These are phyloP conservation scores for Talaromyces proteolyticus DNA, from an alignment of 495 filamentous ascomycete species.

Conservation along the genomic window DNA sequence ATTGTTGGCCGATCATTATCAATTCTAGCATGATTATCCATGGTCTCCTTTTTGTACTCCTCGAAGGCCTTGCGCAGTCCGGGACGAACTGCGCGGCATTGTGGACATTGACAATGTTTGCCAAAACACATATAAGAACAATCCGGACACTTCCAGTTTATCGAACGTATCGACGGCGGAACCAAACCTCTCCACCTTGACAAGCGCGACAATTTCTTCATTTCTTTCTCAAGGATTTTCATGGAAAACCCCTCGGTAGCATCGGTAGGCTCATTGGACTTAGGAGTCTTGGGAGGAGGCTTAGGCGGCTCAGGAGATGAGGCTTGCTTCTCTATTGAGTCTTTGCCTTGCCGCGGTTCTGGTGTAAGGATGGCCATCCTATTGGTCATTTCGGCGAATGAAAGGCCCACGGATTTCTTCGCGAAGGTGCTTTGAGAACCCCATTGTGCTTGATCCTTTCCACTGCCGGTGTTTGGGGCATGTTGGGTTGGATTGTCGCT, in stretches of 20 bases:
- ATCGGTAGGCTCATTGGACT: not conserved
- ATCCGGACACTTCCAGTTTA: conserved; percentile 29
- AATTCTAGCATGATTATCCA: no score
- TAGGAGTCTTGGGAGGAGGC: not conserved
- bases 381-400: conserved; percentile 5
- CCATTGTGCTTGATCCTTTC: not conserved
- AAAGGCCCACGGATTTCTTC: not conserved
- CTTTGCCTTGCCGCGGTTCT: not conserved
- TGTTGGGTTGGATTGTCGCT: no score
- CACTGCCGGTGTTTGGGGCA: no score
- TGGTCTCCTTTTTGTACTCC: not conserved
- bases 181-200: not conserved
- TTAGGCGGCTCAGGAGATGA: no score
- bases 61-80: not conserved
- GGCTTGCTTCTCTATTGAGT: no score
- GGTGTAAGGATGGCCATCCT: not conserved
- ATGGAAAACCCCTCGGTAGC: no score
- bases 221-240: no score
- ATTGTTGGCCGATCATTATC: no score
- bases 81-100: conserved; percentile 22
- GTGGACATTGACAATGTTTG: conserved; percentile 18
- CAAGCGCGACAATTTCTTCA: no score
- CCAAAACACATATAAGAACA: conserved; percentile 20
- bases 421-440: not conserved
- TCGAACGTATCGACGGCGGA: conserved; percentile 6